Base-by-base conservation (phyloP, 2,329 filamentous ascomycete genomes). In the Fonsecaea nubica region DNA sequence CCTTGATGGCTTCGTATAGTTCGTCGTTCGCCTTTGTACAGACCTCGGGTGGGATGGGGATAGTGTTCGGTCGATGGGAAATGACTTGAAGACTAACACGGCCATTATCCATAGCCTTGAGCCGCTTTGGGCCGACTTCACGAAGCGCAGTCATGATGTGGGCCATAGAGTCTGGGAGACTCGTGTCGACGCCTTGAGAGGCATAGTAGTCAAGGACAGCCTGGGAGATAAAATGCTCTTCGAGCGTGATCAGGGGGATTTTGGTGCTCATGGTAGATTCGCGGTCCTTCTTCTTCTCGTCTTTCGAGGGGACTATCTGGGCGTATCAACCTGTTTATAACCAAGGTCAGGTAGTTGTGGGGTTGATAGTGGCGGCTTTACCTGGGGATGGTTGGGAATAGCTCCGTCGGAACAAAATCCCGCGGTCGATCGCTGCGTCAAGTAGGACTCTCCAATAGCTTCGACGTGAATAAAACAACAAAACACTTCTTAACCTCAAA, bases 1-100 rank as follows among this genome's bases (percentile, higher is more conserved):
- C 74, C 21, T 70, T 74, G 36, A 81, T 77, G 2, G 71, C 71
- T 35, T 68, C 62, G 59, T 65, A 52, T 12, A 72, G 61, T 38
- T 72, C 67, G 21, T 68, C 13, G 54, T 72, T 72, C 12, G 71
- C 67, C 10, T 64, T 66, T 2, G 36, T 61, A 59, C 71, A 72
- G 42, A 70, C 58, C 13, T 68, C 63, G 4, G 69, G 65, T 2
- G 70, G 68, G 2, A 69, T 18, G 7, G 69, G 63, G 18, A 66
- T 62, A 5, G 69, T 57, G 42, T 69, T 69, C 4, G 71, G 69
- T 33, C 64, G 61, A 58, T 72, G 71, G 2, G 69, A 72, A 59
- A 72, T 69, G 35, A 72, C 64, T 65, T 72, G 71, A 35, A 72
- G 53, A 36, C 60, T 66, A 15, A 72, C 63, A 13, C 65, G 54